Percentiles rank a stretch among this genome's conserved stretches.
These are phyloP conservation scores for Sextonia rubra DNA, from an alignment of 164 flowering plant genomes.

Conservation along the genomic window DNA sequence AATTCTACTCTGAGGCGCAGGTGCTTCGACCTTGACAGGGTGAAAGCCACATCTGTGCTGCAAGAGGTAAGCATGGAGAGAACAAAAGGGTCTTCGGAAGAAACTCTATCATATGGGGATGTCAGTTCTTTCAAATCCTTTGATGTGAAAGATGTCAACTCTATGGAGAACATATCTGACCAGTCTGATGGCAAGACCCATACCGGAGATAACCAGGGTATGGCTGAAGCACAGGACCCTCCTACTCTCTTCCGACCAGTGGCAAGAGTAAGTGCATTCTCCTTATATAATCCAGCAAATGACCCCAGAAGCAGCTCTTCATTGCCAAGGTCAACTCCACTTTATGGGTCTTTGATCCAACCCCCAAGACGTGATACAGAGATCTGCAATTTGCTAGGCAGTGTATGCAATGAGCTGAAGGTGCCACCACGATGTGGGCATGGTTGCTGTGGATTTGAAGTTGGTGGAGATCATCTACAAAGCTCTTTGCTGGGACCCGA, in stretches of 20 bases:
- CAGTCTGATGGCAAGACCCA: conserved; percentile 24
- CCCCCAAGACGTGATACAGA: conserved; percentile 41
- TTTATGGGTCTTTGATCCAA: conserved; percentile 37
- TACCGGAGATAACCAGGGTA: conserved; percentile 19
- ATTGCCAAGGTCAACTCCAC: conserved; percentile 24
- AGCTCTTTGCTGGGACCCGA: conserved; percentile 75
- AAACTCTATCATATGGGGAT: conserved; percentile 62
- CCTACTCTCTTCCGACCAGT: conserved; percentile 62
- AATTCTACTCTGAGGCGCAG: conserved; percentile 82
- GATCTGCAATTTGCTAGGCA: conserved; percentile 42
- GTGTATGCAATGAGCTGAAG: conserved; percentile 35
- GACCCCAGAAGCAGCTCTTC: conserved; percentile 21
- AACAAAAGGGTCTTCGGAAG: conserved; percentile 76
- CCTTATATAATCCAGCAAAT: conserved; percentile 34
- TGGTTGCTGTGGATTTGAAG: conserved; percentile 51
- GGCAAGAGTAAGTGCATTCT: conserved; percentile 74
- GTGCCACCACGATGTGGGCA: conserved; percentile 68
- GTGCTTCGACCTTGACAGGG: conserved; percentile 30
- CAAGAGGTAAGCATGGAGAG: conserved; percentile 54
- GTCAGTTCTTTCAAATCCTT: conserved; percentile 38
- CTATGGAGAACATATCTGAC: conserved; percentile 31
- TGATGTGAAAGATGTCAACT: conserved; percentile 46
- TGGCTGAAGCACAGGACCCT: conserved; percentile 25
- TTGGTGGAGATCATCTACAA: conserved; percentile 2
- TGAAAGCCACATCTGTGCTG: conserved; percentile 19